Base-by-base conservation (phyloP, 2,329 filamentous ascomycete species). In the Neofusicoccum kwambonambiense region DNA sequence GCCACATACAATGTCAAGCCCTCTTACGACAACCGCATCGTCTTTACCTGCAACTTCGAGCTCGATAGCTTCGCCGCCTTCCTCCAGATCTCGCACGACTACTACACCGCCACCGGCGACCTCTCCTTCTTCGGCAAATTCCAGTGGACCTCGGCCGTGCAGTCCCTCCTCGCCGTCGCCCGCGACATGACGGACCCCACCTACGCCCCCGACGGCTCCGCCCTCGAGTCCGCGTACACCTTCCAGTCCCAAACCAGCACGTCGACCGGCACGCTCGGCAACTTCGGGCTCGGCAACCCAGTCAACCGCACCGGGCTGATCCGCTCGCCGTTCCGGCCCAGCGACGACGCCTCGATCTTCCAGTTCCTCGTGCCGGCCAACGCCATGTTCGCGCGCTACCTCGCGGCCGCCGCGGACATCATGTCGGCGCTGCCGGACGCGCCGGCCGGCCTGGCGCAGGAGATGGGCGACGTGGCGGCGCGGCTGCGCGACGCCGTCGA, bases 321-420 rank as follows among this genome's bases (percentile, higher is more conserved):
- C 62, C 75, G 82, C 45, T 81, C 79, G 4, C 81, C 79, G 8
- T 84, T 84, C 73, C 76, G 82, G 13, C 82, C 82, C 3, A 81
- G 79, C 34, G 82, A 84, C 68, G 81, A 84, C 68, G 69, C 79
- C 0, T 82, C 80, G 4, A 82, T 83, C 54, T 83, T 77, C 68
- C 81, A 83, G 67, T 73, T 81, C 61, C 80, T 81, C 70, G 79
- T 83, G 19, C 81, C 81, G 0, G 74, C 78, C 62, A 85, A 84
- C 62, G 92, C 92, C 89, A 91, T 92, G 89, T 88, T 92, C 69
- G 82, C 88, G 35, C 79, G 84, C 19, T 90, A 87, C 70, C 82
- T 93, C 3, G 78, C 79, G 8, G 79, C 81, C 0, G 78, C 83
- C 0, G 80, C 81, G 15, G 73, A 79, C 6, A 87, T 88, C 69